Evolutionary conservation across 768 basidiomycete species (phyloP), one percentile per base, ranked within the genome.

Genomic region (Collybiopsis luxurians): DNA sequence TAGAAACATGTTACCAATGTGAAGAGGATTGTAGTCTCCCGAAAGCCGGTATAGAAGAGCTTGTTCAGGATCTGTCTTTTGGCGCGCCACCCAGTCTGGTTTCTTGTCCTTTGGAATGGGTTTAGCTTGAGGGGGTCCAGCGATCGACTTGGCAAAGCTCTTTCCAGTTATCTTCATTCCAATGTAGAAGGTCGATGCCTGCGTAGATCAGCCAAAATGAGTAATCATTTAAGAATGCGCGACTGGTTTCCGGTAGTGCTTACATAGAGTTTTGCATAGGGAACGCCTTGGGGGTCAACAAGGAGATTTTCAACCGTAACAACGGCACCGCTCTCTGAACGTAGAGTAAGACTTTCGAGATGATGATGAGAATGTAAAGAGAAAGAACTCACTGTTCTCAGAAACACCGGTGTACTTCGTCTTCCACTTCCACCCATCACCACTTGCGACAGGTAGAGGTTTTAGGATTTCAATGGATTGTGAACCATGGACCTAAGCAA

Each of bases 391-490:
- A 91, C 92, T 92, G 69, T 95, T 95, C 73, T 95, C 92, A 43
- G 80, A 81, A n/a, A 94, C 76, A 30, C 84, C 89, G 1, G 81
- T 80, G 47, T 91, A 78, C 55, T 85, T 79, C 57, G 76, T 77
- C 62, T 80, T 85, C 66, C 87, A 77, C 56, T 77, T 87, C 92
- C 92, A 95, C 9, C 90, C 93, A 2, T 81, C 75, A 9, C 91
- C 91, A 59, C 87, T 88, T 36, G 83, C 86, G 0, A 79, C 68
- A 0, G 92, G 92, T 47, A 95, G 73, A 17, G 86, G 82, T 67
- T 85, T 89, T 57, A 95, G 66, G 30, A 92, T 80, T 69, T 94
- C 84, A 58, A 95, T 89, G 9, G 83, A 84, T 67, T 93, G 91
- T 11, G 84, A 84, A 6, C 75, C 92, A 64, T 95, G 92, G 2